Percentiles rank a stretch among this genome's conserved stretches.
These are phyloP conservation scores for Pestalotiopsis sp. DNA, from an alignment of 2,329 filamentous ascomycete species.

Conservation along the genomic window DNA sequence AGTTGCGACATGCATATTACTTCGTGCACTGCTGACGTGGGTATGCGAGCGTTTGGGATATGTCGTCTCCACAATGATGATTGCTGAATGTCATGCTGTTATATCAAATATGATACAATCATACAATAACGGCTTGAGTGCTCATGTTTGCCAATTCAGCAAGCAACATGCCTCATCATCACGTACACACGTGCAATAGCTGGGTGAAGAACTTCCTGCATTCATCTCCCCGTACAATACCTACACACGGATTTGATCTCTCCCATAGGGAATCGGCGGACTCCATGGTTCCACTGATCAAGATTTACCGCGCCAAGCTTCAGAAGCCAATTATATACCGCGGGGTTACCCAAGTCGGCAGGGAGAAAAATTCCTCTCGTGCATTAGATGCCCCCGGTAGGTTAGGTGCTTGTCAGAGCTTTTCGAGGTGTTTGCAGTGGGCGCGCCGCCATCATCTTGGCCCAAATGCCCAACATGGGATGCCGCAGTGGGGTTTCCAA, in stretches of 20 bases:
- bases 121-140: too few relatives aligned
- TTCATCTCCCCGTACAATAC: background rate
- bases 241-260: background rate
- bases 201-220: background rate
- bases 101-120: too few relatives aligned
- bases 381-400: background rate
- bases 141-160: too few relatives aligned
- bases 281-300: background rate
- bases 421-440: background rate
- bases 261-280: constrained; percentile 7
- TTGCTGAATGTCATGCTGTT: too few relatives aligned
- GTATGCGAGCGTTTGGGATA: too few relatives aligned
- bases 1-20: too few relatives aligned
- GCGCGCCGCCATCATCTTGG: background rate
- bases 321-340: background rate
- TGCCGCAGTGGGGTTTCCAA: background rate
- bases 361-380: background rate
- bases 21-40: too few relatives aligned
- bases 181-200: too few relatives aligned
- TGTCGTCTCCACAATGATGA: too few relatives aligned
- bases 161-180: too few relatives aligned
- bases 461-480: background rate
- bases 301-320: background rate
- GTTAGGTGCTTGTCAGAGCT: background rate
- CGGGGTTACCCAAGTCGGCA: background rate